These are phyloP conservation scores for Acanthamoeba pearcei DNA, from an alignment of 208 protist species.

Conservation along the genomic window DNA sequence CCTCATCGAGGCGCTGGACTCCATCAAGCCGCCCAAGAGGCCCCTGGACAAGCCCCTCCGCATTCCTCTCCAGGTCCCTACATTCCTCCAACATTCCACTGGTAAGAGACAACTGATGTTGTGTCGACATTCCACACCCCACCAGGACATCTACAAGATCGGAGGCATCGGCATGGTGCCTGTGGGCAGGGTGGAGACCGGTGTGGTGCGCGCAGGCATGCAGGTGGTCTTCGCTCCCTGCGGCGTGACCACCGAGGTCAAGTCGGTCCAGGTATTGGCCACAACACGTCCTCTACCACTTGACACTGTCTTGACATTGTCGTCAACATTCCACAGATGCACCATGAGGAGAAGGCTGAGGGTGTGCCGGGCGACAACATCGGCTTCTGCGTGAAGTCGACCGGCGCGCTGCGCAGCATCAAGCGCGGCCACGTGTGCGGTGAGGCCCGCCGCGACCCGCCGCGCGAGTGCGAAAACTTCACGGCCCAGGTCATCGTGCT, in stretches of 20 bases:
- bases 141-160: constrained; percentile 95
- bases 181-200: constrained; percentile 94
- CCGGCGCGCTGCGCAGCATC: constrained; percentile 90
- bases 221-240: constrained; percentile 89
- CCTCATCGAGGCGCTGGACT: constrained; percentile 95
- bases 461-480: constrained; percentile 86
- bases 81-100: constrained; percentile 75
- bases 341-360: constrained; percentile 87
- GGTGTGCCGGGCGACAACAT: constrained; percentile 86
- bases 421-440: constrained; percentile 88
- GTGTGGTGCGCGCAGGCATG: constrained; percentile 85
- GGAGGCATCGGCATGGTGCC: constrained; percentile 96
- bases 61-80: constrained; percentile 93
- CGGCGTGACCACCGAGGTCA: constrained; percentile 87
- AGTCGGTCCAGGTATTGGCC: constrained; percentile 88
- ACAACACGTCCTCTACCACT: constrained; percentile 5
- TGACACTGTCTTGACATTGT: no score
- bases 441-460: constrained; percentile 84
- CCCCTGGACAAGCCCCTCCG: constrained; percentile 96
- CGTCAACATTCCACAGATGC: constrained; percentile 85
- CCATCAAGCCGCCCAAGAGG: constrained; percentile 90
- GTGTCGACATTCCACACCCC: no score
- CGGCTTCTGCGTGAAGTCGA: constrained; percentile 95
- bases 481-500: constrained; percentile 95
- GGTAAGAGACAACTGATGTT: no score